Percentiles rank a stretch among this genome's conserved stretches.
These are phyloP conservation scores for Quercus robur DNA, from an alignment of 306 rosid genomes.

Conservation along the genomic window DNA sequence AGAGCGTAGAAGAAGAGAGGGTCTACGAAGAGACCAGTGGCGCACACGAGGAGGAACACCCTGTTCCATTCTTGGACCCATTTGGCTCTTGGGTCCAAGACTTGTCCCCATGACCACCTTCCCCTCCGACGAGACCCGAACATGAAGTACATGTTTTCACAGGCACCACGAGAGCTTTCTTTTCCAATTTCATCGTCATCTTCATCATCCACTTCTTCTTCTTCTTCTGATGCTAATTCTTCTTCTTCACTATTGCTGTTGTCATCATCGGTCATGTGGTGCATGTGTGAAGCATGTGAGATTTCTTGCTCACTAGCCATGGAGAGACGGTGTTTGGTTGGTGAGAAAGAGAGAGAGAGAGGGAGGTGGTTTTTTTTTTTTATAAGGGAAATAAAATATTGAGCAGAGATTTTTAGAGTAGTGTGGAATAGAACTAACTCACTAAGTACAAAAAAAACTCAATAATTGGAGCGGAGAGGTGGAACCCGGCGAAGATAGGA, in stretches of 20 bases:
- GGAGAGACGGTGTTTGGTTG: constrained; percentile 2
- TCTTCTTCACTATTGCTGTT: neutral
- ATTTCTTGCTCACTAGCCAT: constrained; percentile 45
- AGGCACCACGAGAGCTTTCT: neutral
- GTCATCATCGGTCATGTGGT: constrained; percentile 20
- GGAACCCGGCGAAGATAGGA: neutral
- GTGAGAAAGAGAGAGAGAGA: neutral
- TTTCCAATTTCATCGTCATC: neutral
- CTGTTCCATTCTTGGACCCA: constrained; percentile 91
- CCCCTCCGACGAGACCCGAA: neutral
- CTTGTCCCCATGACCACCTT: constrained; percentile 27
- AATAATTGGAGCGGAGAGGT: constrained; percentile 37
- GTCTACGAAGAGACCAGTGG: constrained; percentile 76
- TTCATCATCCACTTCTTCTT: neutral
- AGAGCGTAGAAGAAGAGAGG: constrained; percentile 85
- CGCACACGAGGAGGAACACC: constrained; percentile 62
- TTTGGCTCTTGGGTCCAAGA: constrained; percentile 51
- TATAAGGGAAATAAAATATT: neutral
- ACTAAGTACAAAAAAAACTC: neutral
- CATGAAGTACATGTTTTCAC: neutral
- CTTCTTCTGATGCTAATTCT: neutral
- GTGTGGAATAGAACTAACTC: neutral
- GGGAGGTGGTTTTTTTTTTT: neutral
- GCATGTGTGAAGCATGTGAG: constrained; percentile 38
- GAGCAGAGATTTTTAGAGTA: constrained; percentile 5